Evolutionary conservation across 2,329 filamentous ascomycete genomes (phyloP), one percentile per base, ranked within the genome.

Genomic region (Clonostachys chloroleuca): DNA sequence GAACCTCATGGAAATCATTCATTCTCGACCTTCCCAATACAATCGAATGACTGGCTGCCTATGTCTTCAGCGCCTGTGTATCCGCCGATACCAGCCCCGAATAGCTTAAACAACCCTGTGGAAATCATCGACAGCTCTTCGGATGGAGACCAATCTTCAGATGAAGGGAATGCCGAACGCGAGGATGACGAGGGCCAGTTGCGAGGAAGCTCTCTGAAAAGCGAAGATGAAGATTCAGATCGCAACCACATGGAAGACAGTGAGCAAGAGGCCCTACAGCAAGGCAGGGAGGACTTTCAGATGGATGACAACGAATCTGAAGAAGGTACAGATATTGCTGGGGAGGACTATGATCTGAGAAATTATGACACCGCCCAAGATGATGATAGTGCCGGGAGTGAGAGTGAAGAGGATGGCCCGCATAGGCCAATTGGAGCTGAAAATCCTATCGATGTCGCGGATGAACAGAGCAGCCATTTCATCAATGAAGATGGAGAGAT

Each of bases 331-430:
- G 60, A 64, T 14, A 47, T 57, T 17, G 52, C 56, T 35, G 63
- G 64, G 12, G 61, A 66, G 34, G 63, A 65, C 47, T 65, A 65
- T 24, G 61, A 66, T 42, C 51, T 65, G 30, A 51, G 61, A 43
- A 64, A 64, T 37, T 65, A 65, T 46, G 59, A 60, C 42, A 51
- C 53, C 39, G 53, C 62, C 30, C 59, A 55, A 35, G 58, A 61
- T 42, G 64, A 67, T 20, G 65, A 64, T 16, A 63, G 66, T 14
- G 24, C 9, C n/a, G 45, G 42, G 24, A 46, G 40, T 17, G 45
- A 42, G 9, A 34, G 20, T 44, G 63, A 67, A 17, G 63, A 63
- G 12, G 63, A 65, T n/a, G 53, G 58, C 18, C 51, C 54, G 30
- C 58, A 65, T 14, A 54, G 56, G 40, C 51, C 52, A 9, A 54